Conservation (phyloP, 768 basidiomycete species). For the Auricularia auricula-judae region DNA sequence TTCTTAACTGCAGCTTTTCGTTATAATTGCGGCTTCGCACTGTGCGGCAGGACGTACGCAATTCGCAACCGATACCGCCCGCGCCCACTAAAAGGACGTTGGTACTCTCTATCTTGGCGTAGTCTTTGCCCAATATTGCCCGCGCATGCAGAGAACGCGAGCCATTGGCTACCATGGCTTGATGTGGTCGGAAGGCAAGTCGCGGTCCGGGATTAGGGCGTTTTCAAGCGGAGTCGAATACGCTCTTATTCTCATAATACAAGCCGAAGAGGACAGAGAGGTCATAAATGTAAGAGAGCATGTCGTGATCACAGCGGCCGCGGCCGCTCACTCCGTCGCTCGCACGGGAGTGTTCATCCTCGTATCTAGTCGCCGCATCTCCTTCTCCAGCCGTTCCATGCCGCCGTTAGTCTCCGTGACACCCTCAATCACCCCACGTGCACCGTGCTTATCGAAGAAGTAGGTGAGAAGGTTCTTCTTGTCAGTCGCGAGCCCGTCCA, state of each 20-base stretch:
- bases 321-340: neutral
- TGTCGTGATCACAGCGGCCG: neutral
- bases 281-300: neutral
- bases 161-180: neutral
- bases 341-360: slow-evolving; percentile 56
- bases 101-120: slow-evolving; percentile 45
- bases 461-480: slow-evolving; percentile 88
- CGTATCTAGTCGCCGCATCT: slow-evolving; percentile 70
- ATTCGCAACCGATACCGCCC: slow-evolving; percentile 95
- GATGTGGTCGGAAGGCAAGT: too few species aligned
- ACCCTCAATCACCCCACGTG: slow-evolving; percentile 34
- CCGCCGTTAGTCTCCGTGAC: slow-evolving; percentile 25
- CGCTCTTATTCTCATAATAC: too few species aligned
- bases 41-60: slow-evolving; percentile 41
- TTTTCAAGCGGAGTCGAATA: too few species aligned
- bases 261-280: too few species aligned
- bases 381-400: slow-evolving; percentile 63
- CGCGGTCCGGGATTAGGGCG: too few species aligned
- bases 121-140: slow-evolving; percentile 71
- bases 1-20: slow-evolving; percentile 69
- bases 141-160: slow-evolving; percentile 41
- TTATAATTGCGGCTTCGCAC: neutral
- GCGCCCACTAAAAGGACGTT: slow-evolving; percentile 86
- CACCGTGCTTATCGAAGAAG: slow-evolving; percentile 79
- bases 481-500: slow-evolving; percentile 77